Base-by-base conservation (phyloP, 768 basidiomycete species). In the Scleroderma bovista region DNA sequence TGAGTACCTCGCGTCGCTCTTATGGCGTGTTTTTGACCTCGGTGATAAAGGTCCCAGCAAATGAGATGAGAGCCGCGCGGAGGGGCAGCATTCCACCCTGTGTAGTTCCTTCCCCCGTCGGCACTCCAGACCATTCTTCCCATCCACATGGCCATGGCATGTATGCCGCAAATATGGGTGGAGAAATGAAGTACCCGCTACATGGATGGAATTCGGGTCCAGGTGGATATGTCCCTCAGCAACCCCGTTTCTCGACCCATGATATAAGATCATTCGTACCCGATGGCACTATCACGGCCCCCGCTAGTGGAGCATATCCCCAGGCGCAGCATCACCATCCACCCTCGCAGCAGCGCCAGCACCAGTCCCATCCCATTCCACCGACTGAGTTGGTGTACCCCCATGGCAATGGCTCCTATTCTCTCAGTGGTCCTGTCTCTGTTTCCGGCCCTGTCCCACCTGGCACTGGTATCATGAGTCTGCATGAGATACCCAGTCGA, bases 61-160 rank as follows among this genome's bases (percentile, higher is more conserved):
- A 50, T 8, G 57, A 66, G 29, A 51, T 66, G 2, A 31, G 29
- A 3, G 24, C 44, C 9, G 56, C 55, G 1, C 63, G 67, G 13
- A 67, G 67, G 3, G 58, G 54, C 11, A 67, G 65, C 16, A 57
- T 67, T 32, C 59, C 60, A 6, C 34, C 48, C 0, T 57, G 47
- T 17, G 59, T 65, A 16, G 42, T 65, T 6, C 52, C 64, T 7
- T 16, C 43, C 2, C 58, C 62, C 2, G 52, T 66, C 22, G 62
- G 59, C 34, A 57, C 61, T 16, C 63, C 52, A 43, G 52, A 43
- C 41, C 51, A 29, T 6, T 45, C 55, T 16, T 56, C 19, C 11
- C 50, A 61, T 24, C 6, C 50, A 2, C 64, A 52, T 9, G 48
- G 39, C 3, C 16, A 58, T 26, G 11, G 19, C 33, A 33, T 45